Evolutionary conservation across 495 filamentous ascomycete species (phyloP).

Genomic region (Neurospora discreta): DNA sequence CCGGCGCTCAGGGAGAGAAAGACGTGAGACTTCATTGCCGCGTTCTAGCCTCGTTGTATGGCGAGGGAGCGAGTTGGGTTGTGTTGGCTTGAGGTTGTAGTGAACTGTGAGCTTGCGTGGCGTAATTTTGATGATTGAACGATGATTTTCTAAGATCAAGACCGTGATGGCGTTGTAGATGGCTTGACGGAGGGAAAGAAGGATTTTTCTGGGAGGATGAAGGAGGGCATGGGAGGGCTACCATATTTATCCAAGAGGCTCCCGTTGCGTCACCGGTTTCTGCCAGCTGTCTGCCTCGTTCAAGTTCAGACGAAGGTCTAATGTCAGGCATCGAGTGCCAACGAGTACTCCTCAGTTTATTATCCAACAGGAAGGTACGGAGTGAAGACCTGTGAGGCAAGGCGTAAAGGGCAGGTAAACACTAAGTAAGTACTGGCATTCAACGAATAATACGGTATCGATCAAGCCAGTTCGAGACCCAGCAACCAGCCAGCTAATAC

Average conservation of each 20-base stretch:
- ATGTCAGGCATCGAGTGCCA: not conserved
- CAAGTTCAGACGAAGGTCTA: not conserved
- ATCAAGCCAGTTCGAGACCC: not conserved
- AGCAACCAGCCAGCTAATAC: not conserved
- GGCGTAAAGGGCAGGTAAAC: not conserved
- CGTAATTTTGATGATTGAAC: too few relatives aligned
- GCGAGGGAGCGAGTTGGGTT: not conserved
- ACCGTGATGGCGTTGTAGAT: not conserved
- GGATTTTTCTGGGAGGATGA: not conserved
- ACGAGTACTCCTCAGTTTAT: not conserved
- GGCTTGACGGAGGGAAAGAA: not conserved
- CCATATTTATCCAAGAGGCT: not conserved
- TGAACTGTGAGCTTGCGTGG: not conserved
- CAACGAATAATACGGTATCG: not conserved
- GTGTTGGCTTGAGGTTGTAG: not conserved
- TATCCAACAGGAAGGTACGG: not conserved
- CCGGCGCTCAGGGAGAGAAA: not conserved
- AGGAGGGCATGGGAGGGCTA: not conserved
- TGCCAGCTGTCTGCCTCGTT: not conserved
- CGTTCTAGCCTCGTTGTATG: not conserved
- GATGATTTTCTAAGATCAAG: not conserved
- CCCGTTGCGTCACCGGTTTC: not conserved
- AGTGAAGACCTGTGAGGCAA: not conserved
- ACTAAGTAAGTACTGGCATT: not conserved
- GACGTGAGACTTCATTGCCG: not conserved